These are phyloP conservation scores for Solanum bulbocastanum DNA, from an alignment of 257 asterid genomes.

Conservation along the genomic window DNA sequence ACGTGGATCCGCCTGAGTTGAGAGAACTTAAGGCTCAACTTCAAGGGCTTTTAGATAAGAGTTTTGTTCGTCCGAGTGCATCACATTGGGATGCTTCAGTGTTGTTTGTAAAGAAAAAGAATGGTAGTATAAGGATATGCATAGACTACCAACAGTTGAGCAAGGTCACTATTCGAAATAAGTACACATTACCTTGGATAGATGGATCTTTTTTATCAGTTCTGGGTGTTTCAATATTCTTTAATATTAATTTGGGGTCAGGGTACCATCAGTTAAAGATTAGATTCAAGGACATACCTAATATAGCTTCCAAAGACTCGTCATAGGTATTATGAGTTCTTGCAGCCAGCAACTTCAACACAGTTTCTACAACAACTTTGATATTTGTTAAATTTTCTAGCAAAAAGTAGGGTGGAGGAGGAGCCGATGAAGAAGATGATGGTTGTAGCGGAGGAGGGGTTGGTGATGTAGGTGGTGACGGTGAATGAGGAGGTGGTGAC, in stretches of 20 bases:
- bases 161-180: neutral
- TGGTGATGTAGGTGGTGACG: too few relatives aligned
- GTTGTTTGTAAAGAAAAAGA: neutral
- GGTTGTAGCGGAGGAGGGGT: too few relatives aligned
- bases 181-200: neutral
- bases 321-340: neutral
- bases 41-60: neutral
- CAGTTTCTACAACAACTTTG: too few relatives aligned
- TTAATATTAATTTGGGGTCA: neutral
- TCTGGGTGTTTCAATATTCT: neutral
- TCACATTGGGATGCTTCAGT: neutral
- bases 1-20: neutral
- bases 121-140: neutral
- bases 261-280: neutral
- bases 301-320: neutral
- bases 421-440: too few relatives aligned
- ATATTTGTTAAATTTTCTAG: too few relatives aligned
- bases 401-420: too few relatives aligned
- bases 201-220: neutral
- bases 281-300: neutral
- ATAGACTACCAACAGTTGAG: neutral
- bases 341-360: neutral
- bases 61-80: neutral
- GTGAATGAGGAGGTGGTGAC: too few relatives aligned
- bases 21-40: neutral